phyloP scores from a whole-genome alignment of 2,329 filamentous ascomycete species.

The Fusarium fujikuroi region DNA sequence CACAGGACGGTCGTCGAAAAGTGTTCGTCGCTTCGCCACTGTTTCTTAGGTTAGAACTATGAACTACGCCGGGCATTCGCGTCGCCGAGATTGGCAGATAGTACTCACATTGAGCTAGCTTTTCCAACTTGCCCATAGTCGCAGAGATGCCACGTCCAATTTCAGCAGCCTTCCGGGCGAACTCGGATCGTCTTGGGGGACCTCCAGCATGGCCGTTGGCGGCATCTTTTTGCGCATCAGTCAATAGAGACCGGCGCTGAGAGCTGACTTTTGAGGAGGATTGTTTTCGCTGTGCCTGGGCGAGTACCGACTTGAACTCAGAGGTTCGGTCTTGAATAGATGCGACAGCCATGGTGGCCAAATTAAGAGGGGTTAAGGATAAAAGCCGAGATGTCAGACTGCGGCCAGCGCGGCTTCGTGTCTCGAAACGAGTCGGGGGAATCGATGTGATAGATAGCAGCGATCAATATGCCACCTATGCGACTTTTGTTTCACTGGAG shows the following conservation, averaged over 20 bases:
- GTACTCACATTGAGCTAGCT: conserved; percentile 80
- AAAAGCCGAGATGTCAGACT: conserved; percentile 36
- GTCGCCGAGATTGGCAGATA: not conserved
- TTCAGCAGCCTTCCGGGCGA: conserved; percentile 89
- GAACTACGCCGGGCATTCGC: not conserved
- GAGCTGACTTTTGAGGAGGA: conserved; percentile 79
- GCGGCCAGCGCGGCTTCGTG: conserved; percentile 51
- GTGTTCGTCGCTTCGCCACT: conserved; percentile 95
- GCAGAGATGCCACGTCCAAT: conserved; percentile 91
- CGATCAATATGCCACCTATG: conserved; percentile 12
- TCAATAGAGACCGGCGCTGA: conserved; percentile 83
- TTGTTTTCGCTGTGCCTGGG: conserved; percentile 84
- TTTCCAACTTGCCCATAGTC: conserved; percentile 95
- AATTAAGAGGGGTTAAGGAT: conserved; percentile 29
- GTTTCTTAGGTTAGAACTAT: conserved; percentile 18
- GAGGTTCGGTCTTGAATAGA: conserved; percentile 96
- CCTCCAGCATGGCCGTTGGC: conserved; percentile 60
- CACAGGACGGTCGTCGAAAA: conserved; percentile 96
- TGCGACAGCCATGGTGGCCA: conserved; percentile 65
- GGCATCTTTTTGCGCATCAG: conserved; percentile 75
- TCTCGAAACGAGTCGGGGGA: conserved; percentile 23
- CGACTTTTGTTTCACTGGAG: conserved; percentile 12
- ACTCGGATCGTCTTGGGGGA: conserved; percentile 80
- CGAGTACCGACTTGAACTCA: conserved; percentile 93
- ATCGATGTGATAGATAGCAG: not conserved